Evolutionary conservation across 257 asterid genomes (phyloP).

Genomic region (Ligustrum vulgare): DNA sequence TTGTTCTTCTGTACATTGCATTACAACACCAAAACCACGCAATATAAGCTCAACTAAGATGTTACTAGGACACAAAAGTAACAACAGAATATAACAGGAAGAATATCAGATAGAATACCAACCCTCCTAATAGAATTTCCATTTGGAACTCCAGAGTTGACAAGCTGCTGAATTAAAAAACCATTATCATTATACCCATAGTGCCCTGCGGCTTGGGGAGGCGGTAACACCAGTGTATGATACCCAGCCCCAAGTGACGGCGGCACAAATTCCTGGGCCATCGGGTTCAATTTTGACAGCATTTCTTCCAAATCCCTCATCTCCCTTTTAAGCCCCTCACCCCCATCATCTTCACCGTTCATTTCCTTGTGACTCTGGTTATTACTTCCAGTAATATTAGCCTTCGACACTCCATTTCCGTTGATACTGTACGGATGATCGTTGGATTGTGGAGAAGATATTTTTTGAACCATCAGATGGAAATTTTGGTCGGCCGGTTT

Average conservation of each 20-base stretch:
- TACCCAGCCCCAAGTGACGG: conserved; percentile 51
- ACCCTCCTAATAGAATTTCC: conserved; percentile 74
- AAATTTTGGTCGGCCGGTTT: conserved; percentile 45
- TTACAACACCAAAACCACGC: neutral
- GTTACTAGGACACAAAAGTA: neutral
- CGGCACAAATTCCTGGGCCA: conserved; percentile 77
- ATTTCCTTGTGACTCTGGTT: conserved; percentile 16
- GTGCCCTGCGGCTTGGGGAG: conserved; percentile 47
- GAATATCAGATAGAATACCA: conserved; percentile 20
- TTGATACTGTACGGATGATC: conserved; percentile 37
- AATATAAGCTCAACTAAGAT: neutral
- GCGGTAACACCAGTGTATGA: conserved; percentile 35
- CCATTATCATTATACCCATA: conserved; percentile 60
- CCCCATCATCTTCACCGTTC: conserved; percentile 40
- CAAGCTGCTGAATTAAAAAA: conserved; percentile 50
- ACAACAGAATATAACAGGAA: neutral
- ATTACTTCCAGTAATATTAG: neutral
- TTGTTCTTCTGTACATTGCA: conserved; percentile 53
- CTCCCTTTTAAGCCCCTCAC: conserved; percentile 66
- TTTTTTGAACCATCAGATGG: conserved; percentile 37
- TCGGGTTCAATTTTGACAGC: conserved; percentile 73
- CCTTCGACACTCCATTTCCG: conserved; percentile 35
- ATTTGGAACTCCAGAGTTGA: conserved; percentile 44
- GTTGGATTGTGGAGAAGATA: conserved; percentile 26
- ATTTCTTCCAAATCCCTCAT: conserved; percentile 72